Evolutionary conservation across 257 asterid species (phyloP).

Genomic region (Plantago ovata): DNA sequence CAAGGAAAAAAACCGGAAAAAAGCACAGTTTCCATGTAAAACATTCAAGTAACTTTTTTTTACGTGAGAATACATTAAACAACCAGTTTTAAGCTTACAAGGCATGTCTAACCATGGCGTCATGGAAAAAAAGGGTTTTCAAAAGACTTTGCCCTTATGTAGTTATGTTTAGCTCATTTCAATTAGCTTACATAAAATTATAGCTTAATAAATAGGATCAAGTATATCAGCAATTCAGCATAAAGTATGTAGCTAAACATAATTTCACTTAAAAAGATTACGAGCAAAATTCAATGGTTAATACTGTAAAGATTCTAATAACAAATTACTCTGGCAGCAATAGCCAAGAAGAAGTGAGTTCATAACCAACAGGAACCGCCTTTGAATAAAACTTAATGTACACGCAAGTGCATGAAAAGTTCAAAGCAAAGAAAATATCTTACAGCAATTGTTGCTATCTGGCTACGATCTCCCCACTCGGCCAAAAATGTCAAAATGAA

Average conservation of each 20-base stretch:
- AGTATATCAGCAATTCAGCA: neutral
- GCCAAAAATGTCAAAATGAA: constrained; percentile 92
- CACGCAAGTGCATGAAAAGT: neutral
- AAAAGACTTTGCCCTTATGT: too few species aligned
- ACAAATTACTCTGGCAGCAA: too few species aligned
- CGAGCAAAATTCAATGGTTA: constrained; percentile 2
- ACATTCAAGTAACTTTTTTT: too few species aligned
- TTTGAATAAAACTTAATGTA: too few species aligned
- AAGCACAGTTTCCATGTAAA: too few species aligned
- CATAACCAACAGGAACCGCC: neutral
- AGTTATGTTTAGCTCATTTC: neutral
- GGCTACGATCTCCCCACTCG: constrained; percentile 99
- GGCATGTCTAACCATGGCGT: too few species aligned
- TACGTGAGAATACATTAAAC: too few species aligned
- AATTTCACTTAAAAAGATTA: constrained; percentile 4
- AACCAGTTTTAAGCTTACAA: too few species aligned
- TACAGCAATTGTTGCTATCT: constrained; percentile 97
- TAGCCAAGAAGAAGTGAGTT: neutral
- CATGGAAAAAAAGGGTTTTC: too few species aligned
- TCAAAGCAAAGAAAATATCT: constrained; percentile 25
- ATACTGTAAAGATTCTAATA: neutral
- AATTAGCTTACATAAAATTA: neutral
- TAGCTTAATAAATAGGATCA: neutral
- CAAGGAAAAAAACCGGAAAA: neutral
- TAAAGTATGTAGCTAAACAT: neutral